Evolutionary conservation across 352 stramenopile species (phyloP).

Genomic region (Pythium dissimile): DNA sequence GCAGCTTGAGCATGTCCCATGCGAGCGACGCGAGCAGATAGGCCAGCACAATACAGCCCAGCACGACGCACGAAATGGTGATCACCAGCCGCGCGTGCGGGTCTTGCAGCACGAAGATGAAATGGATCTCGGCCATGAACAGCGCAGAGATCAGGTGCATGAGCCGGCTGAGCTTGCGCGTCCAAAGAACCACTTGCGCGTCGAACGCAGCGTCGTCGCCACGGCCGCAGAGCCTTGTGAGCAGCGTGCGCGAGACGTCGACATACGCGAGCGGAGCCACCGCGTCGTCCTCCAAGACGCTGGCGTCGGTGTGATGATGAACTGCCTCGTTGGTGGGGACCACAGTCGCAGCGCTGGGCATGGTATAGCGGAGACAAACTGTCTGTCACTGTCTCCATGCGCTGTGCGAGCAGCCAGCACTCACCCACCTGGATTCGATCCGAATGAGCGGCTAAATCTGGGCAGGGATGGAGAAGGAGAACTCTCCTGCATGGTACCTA

Average conservation of each 20-base stretch:
- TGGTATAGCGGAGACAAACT: no score
- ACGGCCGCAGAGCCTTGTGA: background rate
- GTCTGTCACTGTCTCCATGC: no score
- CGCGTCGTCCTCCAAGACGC: conserved; percentile 3
- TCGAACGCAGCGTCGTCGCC: conserved; percentile 1
- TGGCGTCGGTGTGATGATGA: no score
- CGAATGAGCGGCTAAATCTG: no score
- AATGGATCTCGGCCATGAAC: background rate
- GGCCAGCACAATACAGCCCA: background rate
- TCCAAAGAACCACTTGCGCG: background rate
- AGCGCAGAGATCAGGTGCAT: background rate
- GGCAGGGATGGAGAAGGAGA: no score
- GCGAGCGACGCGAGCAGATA: background rate
- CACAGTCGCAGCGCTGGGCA: no score
- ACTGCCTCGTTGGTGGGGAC: no score
- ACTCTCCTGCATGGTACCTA: no score
- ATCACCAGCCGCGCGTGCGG: background rate
- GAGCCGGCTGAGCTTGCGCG: background rate
- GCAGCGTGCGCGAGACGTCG: conserved; percentile 1
- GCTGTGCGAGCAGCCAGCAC: no score
- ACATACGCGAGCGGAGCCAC: background rate
- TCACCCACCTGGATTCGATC: no score
- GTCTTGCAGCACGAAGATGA: background rate
- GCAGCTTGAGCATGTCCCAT: background rate
- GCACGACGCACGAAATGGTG: background rate